phyloP scores from a whole-genome alignment of 2,329 filamentous ascomycete species.

The Tolypocladium pustulatum region DNA sequence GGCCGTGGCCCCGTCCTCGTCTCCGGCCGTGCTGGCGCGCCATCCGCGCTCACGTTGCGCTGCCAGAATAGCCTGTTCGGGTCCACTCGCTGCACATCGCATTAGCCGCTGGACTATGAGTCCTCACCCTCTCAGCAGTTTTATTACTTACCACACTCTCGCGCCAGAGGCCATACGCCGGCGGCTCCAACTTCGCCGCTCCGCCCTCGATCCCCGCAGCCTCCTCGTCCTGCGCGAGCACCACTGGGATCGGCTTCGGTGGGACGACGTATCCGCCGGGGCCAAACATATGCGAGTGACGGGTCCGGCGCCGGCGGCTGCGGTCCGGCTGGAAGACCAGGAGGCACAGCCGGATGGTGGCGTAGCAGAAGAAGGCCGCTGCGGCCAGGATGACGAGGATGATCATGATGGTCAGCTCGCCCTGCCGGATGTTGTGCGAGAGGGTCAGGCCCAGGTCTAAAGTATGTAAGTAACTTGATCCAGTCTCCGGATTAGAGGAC shows the following conservation, averaged over 20 bases:
- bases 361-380: constrained; percentile 72
- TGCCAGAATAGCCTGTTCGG: constrained; percentile 77
- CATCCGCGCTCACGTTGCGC: constrained; percentile 38
- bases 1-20: constrained; percentile 38
- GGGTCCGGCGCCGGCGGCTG: constrained; percentile 6
- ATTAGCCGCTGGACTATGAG: constrained; percentile 2
- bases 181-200: constrained; percentile 52
- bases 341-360: constrained; percentile 63
- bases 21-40: constrained; percentile 11
- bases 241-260: constrained; percentile 62
- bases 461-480: background rate
- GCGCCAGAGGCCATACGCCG: constrained; percentile 78
- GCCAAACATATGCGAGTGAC: constrained; percentile 33
- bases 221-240: constrained; percentile 66
- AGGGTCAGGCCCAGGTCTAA: constrained; percentile 65
- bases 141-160: constrained; percentile 60
- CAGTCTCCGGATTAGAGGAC: constrained; percentile 18
- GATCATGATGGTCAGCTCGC: constrained; percentile 70
- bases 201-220: constrained; percentile 45
- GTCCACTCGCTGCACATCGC: constrained; percentile 51
- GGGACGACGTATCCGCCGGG: constrained; percentile 61
- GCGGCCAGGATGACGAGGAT: constrained; percentile 66
- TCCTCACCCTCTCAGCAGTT: background rate
- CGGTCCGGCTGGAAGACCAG: constrained; percentile 42
- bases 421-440: constrained; percentile 49